These are phyloP conservation scores for Hibiscus mutabilis DNA, from an alignment of 345 rosid species.

Conservation along the genomic window DNA sequence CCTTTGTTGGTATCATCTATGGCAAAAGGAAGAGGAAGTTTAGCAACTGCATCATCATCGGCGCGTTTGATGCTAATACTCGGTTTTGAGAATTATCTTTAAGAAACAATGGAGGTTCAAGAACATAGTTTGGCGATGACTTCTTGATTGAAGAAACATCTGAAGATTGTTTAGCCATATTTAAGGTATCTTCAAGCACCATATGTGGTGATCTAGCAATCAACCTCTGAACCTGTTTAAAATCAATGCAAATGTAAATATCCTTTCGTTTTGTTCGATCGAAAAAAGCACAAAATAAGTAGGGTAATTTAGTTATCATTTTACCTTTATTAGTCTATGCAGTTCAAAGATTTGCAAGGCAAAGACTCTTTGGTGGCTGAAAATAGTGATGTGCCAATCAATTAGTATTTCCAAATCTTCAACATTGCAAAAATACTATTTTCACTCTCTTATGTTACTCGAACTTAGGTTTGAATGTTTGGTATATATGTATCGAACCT, in stretches of 20 bases:
- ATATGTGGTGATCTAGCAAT: conserved; percentile 53
- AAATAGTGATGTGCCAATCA: conserved; percentile 20
- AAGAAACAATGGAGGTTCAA: conserved; percentile 14
- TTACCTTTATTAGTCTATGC: conserved; percentile 76
- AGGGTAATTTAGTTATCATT: background rate
- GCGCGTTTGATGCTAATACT: conserved; percentile 26
- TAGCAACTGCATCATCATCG: conserved; percentile 38
- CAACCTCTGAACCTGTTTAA: conserved; percentile 56
- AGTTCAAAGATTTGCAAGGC: conserved; percentile 70
- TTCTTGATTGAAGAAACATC: conserved; percentile 11
- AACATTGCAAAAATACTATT: no score
- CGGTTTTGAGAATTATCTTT: conserved; percentile 22
- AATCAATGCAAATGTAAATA: conserved; percentile 7
- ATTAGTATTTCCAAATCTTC: background rate
- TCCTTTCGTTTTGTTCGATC: background rate
- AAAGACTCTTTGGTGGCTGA: conserved; percentile 73
- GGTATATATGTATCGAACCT: no score
- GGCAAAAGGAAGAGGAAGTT: conserved; percentile 32
- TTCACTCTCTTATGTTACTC: no score
- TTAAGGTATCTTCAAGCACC: conserved; percentile 29
- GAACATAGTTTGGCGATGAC: no score
- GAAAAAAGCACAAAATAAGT: background rate
- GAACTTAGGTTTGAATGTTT: no score
- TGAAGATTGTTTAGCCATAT: conserved; percentile 26
- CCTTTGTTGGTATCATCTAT: conserved; percentile 24